These are phyloP conservation scores for Anethum foeniculum DNA, from an alignment of 140 eudicot species.

Conservation along the genomic window DNA sequence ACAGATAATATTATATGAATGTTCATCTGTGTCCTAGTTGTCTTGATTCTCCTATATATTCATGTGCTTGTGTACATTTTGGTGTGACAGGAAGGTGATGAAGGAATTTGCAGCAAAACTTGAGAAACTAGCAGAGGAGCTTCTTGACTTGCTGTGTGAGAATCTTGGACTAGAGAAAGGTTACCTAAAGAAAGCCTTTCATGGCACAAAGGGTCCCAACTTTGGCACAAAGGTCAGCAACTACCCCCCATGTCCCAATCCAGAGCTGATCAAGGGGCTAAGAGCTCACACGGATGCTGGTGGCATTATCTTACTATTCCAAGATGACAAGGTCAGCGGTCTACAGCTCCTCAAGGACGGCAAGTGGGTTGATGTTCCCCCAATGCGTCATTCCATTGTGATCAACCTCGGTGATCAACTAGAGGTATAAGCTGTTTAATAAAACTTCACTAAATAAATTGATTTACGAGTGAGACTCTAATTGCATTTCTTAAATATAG, in stretches of 20 bases:
- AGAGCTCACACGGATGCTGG: conserved; percentile 81
- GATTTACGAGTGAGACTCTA: background rate
- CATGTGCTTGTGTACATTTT: background rate
- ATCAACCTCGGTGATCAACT: conserved; percentile 81
- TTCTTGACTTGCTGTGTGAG: conserved; percentile 63
- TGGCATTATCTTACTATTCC: conserved; percentile 67
- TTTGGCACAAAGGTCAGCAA: conserved; percentile 75
- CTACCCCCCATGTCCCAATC: conserved; percentile 74
- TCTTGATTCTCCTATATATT: background rate
- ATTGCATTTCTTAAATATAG: conserved; percentile 17
- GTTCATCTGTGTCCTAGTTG: background rate
- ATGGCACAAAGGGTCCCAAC: conserved; percentile 54
- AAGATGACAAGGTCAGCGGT: conserved; percentile 71
- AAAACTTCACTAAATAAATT: background rate
- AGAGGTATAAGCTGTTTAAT: conserved; percentile 33
- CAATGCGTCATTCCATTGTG: conserved; percentile 63
- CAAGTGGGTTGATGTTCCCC: conserved; percentile 68
- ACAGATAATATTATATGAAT: background rate
- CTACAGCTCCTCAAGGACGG: conserved; percentile 68
- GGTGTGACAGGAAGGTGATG: conserved; percentile 46
- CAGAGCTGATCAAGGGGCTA: conserved; percentile 58
- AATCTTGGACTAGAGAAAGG: conserved; percentile 75
- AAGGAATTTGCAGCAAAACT: conserved; percentile 49
- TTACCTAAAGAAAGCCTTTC: conserved; percentile 45
- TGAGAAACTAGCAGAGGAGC: conserved; percentile 53